These are phyloP conservation scores for Fusarium coicis DNA, from an alignment of 2,329 filamentous ascomycete species.

Conservation along the genomic window DNA sequence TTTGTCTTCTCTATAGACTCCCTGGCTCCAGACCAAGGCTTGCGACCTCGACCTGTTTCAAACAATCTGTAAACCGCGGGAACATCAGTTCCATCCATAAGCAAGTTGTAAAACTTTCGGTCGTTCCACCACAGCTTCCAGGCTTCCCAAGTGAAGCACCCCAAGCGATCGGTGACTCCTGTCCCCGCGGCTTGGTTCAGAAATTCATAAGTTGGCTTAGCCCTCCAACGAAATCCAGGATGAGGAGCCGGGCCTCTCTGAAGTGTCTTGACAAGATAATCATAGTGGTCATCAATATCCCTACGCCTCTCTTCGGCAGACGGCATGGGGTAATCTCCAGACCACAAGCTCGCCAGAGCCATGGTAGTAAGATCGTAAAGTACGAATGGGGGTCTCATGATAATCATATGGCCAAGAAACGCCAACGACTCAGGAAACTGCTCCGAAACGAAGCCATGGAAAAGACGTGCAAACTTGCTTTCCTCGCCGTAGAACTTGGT, in stretches of 20 bases:
- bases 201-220: constrained; percentile 46
- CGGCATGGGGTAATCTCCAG: constrained; percentile 37
- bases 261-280: constrained; percentile 35
- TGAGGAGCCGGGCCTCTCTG: constrained; percentile 40
- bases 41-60: constrained; percentile 51
- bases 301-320: constrained; percentile 35
- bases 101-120: constrained; percentile 52
- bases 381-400: constrained; percentile 43
- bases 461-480: constrained; percentile 45
- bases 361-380: constrained; percentile 47
- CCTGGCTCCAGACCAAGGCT: constrained; percentile 53
- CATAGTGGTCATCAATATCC: constrained; percentile 47
- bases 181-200: constrained; percentile 57
- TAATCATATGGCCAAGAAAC: constrained; percentile 42
- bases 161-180: constrained; percentile 52
- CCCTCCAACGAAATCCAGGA: constrained; percentile 40
- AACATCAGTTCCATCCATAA: constrained; percentile 53
- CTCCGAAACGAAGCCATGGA: constrained; percentile 47
- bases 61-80: constrained; percentile 56
- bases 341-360: constrained; percentile 46
- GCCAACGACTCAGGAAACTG: constrained; percentile 48
- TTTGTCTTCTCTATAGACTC: constrained; percentile 47
- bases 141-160: constrained; percentile 51
- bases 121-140: constrained; percentile 58
- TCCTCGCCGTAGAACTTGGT: constrained; percentile 36